Evolutionary conservation across 2,329 filamentous ascomycete species (phyloP).

Genomic region (Aspergillus ochraceus): DNA sequence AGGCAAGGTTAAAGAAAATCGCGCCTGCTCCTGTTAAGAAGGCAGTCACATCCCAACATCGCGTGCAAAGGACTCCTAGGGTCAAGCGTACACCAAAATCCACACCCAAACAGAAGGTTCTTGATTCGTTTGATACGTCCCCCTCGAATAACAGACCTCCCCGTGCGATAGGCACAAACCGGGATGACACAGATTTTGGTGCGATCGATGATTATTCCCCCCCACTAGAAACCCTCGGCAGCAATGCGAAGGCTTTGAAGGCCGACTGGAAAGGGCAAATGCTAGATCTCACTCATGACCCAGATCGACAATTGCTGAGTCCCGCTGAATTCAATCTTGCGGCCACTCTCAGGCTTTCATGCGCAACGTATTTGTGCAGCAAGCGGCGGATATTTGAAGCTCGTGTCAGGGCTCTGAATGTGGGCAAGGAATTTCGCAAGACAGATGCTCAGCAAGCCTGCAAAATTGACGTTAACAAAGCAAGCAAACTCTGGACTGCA

Average conservation of each 20-base stretch:
- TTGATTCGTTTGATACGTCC: constrained; percentile 39
- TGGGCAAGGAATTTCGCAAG: constrained; percentile 85
- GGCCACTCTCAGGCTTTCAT: constrained; percentile 76
- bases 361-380: constrained; percentile 85
- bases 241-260: constrained; percentile 70
- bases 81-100: constrained; percentile 43
- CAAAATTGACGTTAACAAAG: constrained; percentile 98
- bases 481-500: constrained; percentile 85
- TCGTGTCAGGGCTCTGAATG: constrained; percentile 65
- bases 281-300: constrained; percentile 73
- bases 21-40: constrained; percentile 40
- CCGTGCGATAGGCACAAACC: constrained; percentile 57
- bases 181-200: constrained; percentile 80
- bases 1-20: constrained; percentile 40
- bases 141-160: constrained; percentile 42
- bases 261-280: constrained; percentile 83
- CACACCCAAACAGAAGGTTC: constrained; percentile 40
- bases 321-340: constrained; percentile 76
- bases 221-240: constrained; percentile 63
- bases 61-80: constrained; percentile 32
- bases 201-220: constrained; percentile 72
- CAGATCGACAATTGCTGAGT: constrained; percentile 69
- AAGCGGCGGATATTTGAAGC: constrained; percentile 88
- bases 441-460: constrained; percentile 95
- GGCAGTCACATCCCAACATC: constrained; percentile 24